phyloP scores from a whole-genome alignment of 169 alveolate species.

The Eimeria falciformis region DNA sequence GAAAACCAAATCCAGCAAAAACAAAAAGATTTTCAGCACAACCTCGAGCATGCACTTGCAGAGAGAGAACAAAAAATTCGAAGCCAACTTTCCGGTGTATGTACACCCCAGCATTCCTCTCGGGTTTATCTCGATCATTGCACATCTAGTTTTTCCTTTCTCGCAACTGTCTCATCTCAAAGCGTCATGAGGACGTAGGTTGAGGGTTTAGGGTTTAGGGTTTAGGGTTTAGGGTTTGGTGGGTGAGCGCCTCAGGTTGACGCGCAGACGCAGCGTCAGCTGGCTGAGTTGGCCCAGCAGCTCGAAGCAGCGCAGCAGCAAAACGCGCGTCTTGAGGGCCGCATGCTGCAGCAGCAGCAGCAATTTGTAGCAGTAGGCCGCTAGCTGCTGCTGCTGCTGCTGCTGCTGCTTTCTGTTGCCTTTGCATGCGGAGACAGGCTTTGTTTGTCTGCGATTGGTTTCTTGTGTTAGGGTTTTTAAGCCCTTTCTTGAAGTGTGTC shows the following conservation, averaged over 20 bases:
- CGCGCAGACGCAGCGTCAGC: neutral
- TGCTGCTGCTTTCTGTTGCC: neutral
- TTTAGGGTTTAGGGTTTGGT: neutral
- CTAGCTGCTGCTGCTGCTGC: neutral
- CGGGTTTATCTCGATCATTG: no score
- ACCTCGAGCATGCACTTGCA: neutral
- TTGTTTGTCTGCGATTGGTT: neutral
- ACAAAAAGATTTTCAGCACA: neutral
- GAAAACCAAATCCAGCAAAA: slow-evolving; percentile 17
- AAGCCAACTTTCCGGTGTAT: no score
- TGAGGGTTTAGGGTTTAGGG: neutral
- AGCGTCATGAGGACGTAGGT: neutral
- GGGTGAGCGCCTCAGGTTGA: neutral
- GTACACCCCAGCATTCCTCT: no score
- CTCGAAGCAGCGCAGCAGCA: slow-evolving; percentile 17
- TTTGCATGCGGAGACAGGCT: neutral
- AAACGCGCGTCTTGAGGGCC: slow-evolving; percentile 9
- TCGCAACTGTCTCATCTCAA: neutral
- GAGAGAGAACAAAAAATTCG: slow-evolving; percentile 3
- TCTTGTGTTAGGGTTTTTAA: neutral
- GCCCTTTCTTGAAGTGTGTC: no score
- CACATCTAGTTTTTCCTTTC: no score
- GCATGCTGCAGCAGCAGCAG: slow-evolving; percentile 38
- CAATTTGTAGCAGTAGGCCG: slow-evolving; percentile 13
- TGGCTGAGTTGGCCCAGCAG: slow-evolving; percentile 1